Evolutionary conservation across 805 yeast genomes (phyloP).

Genomic region (Lipomyces oligophaga): DNA sequence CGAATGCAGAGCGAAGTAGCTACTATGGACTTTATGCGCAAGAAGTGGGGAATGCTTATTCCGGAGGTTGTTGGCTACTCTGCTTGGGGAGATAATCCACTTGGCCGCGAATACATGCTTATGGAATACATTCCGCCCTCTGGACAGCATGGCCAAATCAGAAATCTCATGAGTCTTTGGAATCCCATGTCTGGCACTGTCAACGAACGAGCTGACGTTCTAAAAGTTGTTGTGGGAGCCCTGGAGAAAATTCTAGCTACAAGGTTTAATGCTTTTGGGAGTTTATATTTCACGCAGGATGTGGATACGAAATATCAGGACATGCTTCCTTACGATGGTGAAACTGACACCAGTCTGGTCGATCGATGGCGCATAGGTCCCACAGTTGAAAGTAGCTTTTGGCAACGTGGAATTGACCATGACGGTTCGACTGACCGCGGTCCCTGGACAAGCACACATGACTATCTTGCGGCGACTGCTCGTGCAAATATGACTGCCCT

Average conservation of each 20-base stretch:
- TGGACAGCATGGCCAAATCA: constrained; percentile 47
- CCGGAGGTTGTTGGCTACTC: constrained; percentile 70
- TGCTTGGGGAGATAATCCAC: constrained; percentile 60
- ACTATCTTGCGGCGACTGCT: constrained; percentile 62
- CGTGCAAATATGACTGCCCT: constrained; percentile 61
- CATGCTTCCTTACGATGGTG: constrained; percentile 57
- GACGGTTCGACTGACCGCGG: constrained; percentile 56
- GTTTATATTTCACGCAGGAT: constrained; percentile 75
- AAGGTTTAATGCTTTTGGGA: constrained; percentile 71
- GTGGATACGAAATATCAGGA: constrained; percentile 46
- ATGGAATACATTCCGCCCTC: constrained; percentile 56
- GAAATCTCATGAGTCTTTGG: constrained; percentile 87
- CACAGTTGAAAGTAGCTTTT: constrained; percentile 71
- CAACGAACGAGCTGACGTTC: constrained; percentile 47
- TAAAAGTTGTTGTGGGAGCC: constrained; percentile 70
- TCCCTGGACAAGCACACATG: constrained; percentile 66
- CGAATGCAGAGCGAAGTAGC: constrained; percentile 88
- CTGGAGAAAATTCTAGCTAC: constrained; percentile 52
- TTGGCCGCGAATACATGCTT: constrained; percentile 72
- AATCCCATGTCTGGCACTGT: constrained; percentile 60
- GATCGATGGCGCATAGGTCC: constrained; percentile 90
- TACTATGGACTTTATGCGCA: constrained; percentile 73
- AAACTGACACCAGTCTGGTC: constrained; percentile 49
- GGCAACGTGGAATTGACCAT: constrained; percentile 59
- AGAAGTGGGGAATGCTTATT: constrained; percentile 62